Conservation (phyloP, 257 asterid species). For the Primulina tabacum region DNA sequence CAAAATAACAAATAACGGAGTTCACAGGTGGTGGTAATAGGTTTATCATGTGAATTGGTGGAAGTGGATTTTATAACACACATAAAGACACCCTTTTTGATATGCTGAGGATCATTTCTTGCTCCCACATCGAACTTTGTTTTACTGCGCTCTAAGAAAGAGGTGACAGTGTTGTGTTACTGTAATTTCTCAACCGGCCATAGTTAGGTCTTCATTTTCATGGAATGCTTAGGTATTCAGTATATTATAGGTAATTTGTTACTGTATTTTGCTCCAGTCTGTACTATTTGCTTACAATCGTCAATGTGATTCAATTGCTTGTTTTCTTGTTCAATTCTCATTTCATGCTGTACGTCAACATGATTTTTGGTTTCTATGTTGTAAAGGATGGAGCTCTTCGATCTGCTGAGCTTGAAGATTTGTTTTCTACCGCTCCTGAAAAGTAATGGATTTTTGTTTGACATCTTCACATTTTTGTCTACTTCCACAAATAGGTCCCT, state of each 20-base stretch:
- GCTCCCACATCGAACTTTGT: background rate
- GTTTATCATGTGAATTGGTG: background rate
- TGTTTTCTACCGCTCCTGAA: constrained; percentile 94
- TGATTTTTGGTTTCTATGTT: constrained; percentile 37
- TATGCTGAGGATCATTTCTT: background rate
- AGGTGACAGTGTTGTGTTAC: background rate
- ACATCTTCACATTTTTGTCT: constrained; percentile 9
- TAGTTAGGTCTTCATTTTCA: background rate
- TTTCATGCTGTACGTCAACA: constrained; percentile 18
- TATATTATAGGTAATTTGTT: constrained; percentile 6
- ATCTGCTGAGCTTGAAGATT: constrained; percentile 79
- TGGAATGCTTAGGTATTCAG: background rate
- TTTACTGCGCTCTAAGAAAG: background rate
- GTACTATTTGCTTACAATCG: background rate
- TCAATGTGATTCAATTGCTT: constrained; percentile 10
- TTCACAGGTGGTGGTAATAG: background rate
- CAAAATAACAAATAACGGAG: background rate
- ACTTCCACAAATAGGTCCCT: constrained; percentile 11
- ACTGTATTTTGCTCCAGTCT: background rate
- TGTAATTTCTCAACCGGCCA: background rate
- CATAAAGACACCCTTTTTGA: background rate
- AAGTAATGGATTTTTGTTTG: constrained; percentile 53
- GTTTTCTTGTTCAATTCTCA: constrained; percentile 16
- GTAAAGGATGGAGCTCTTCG: constrained; percentile 88
- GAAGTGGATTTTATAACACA: background rate